phyloP scores from a whole-genome alignment of 2,329 filamentous ascomycete genomes.

The Graphium sp. region DNA sequence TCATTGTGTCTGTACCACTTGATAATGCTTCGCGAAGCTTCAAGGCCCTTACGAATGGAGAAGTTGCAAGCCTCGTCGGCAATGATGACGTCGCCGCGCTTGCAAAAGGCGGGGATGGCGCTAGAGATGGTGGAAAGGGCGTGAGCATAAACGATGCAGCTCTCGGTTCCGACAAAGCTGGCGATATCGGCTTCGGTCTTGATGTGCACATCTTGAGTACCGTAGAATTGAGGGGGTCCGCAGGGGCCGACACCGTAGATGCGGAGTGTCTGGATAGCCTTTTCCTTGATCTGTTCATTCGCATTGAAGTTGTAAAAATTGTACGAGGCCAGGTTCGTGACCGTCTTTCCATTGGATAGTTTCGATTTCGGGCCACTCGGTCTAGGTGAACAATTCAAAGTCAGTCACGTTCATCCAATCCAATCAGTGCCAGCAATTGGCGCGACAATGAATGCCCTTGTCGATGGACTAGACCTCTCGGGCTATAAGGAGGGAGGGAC shows the following conservation, averaged over 20 bases:
- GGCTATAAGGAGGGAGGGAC: slow-evolving; percentile 6
- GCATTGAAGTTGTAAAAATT: slow-evolving; percentile 97
- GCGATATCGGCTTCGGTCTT: slow-evolving; percentile 92
- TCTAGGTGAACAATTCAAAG: slow-evolving; percentile 24
- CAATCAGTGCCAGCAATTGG: background rate
- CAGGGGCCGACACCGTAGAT: slow-evolving; percentile 95
- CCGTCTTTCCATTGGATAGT: slow-evolving; percentile 73
- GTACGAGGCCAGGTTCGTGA: slow-evolving; percentile 84
- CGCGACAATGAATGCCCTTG: background rate
- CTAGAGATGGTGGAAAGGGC: slow-evolving; percentile 94
- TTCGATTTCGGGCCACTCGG: slow-evolving; percentile 84
- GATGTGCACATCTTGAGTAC: slow-evolving; percentile 95
- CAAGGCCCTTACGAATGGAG: slow-evolving; percentile 82
- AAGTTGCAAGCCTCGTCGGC: slow-evolving; percentile 89
- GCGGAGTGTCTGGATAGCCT: slow-evolving; percentile 82
- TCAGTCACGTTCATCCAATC: background rate
- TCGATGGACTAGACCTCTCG: background rate
- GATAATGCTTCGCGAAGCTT: slow-evolving; percentile 81
- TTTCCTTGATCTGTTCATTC: slow-evolving; percentile 86
- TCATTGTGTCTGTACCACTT: slow-evolving; percentile 94
- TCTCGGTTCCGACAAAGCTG: slow-evolving; percentile 69
- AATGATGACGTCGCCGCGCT: slow-evolving; percentile 92
- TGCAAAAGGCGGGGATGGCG: slow-evolving; percentile 92
- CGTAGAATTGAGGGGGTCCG: slow-evolving; percentile 94
- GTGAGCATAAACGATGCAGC: slow-evolving; percentile 90